Evolutionary conservation across 164 flowering plant species (phyloP).

Genomic region (Macadamia integrifolia): DNA sequence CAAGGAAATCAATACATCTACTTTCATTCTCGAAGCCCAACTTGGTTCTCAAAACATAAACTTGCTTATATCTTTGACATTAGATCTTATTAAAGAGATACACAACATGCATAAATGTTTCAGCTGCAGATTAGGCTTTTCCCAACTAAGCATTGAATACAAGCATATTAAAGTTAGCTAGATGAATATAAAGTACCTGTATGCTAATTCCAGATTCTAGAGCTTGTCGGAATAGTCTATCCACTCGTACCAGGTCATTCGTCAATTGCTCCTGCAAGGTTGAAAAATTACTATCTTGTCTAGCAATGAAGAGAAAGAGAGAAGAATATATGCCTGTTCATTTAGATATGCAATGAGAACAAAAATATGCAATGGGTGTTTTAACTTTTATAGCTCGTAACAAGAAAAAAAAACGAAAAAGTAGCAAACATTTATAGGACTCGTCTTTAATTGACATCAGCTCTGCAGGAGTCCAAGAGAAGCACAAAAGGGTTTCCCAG

Average conservation of each 20-base stretch:
- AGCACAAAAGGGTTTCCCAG: too few relatives aligned
- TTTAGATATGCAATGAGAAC: too few relatives aligned
- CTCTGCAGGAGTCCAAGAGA: too few relatives aligned
- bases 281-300: neutral
- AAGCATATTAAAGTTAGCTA: neutral
- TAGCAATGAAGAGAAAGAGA: neutral
- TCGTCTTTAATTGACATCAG: too few relatives aligned
- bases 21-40: too few relatives aligned
- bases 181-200: conserved; percentile 12
- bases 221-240: conserved; percentile 68
- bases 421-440: too few relatives aligned
- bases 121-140: neutral
- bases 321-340: too few relatives aligned
- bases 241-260: conserved; percentile 71
- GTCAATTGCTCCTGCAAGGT: conserved; percentile 74
- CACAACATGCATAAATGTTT: neutral
- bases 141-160: conserved; percentile 1
- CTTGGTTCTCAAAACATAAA: too few relatives aligned
- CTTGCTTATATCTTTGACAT: neutral
- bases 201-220: conserved; percentile 44
- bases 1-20: too few relatives aligned
- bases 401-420: too few relatives aligned
- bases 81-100: neutral
- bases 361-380: too few relatives aligned
- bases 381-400: too few relatives aligned